Base-by-base conservation (phyloP, 495 filamentous ascomycete genomes). In the Penicillium maclennaniae region DNA sequence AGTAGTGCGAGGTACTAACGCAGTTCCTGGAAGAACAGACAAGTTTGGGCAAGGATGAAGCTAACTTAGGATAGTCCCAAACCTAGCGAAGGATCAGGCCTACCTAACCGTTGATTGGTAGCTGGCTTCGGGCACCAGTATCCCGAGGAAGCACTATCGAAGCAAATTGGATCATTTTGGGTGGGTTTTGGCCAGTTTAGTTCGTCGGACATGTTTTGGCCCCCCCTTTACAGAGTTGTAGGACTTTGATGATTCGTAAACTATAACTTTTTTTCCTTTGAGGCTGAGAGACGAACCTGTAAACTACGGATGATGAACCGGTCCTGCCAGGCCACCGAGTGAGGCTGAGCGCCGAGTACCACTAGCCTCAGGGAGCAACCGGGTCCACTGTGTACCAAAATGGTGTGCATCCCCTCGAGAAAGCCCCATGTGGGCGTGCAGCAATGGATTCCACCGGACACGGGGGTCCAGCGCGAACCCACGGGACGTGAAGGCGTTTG, bases 261-360 rank as follows among this genome's bases (percentile, higher is more conserved):
- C 10, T 7, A 31, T 31, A 31, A n/a, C n/a, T n/a, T n/a, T 5
- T 7, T 31, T 31, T 31, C 27, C 27, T 3, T 31, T 12, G 27
- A 31, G 27, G 31, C 31, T 34, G 9, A 4, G 31, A 47, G 34
- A 47, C 31, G 45, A 47, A 47, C 34, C 45, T 21, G 9, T 42
- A 41, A 15, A 41, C 7, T 31, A 34, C 31, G 31, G 31, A 12
- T 14, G 9, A 34, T 15, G 38, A 34, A 12, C 8, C 19, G 47
- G 47, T 37, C 17, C 37, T 16, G 19, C 23, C 38, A 41, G 17
- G 12, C 31, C 28, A 48, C 20, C 21, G 27, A 20, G 14, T 40
- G 45, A 49, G 41, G 39, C 52, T 55, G 45, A 45, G 45, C 20
- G 38, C 20, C n/a, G 20, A 31, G 45, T 16, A 17, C 39, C 20